phyloP scores from a whole-genome alignment of 164 flowering plant genomes.

The Aristolochia californica region DNA sequence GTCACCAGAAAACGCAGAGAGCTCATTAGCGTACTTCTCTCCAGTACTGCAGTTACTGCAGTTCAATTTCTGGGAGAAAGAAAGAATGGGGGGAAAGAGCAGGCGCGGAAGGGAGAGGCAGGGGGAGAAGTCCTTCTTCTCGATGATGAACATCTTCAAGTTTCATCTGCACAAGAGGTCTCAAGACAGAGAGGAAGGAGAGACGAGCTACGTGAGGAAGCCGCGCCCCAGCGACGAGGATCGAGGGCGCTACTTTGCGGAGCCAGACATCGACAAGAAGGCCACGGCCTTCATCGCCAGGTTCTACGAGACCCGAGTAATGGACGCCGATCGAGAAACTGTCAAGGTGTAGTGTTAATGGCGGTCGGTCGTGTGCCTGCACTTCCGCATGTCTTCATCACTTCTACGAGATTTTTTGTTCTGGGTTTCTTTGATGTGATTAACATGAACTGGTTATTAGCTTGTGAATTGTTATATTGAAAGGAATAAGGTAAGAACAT shows the following conservation, averaged over 20 bases:
- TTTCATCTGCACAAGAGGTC: slow-evolving; percentile 1
- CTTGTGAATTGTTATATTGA: no score
- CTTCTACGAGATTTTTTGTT: no score
- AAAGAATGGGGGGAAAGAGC: background rate
- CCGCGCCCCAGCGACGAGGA: slow-evolving; percentile 2
- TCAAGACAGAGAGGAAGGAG: background rate
- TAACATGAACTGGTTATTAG: no score
- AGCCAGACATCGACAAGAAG: slow-evolving; percentile 8
- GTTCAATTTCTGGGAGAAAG: background rate
- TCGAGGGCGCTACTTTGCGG: slow-evolving; percentile 2
- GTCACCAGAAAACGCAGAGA: background rate
- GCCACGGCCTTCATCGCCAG: slow-evolving; percentile 8
- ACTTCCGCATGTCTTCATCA: no score
- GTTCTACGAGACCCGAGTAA: slow-evolving; percentile 2
- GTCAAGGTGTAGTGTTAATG: no score
- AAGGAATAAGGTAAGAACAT: no score
- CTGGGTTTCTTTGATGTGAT: no score
- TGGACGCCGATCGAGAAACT: background rate
- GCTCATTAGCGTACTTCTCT: background rate
- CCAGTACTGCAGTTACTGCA: background rate
- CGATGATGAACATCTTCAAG: slow-evolving; percentile 6
- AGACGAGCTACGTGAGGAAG: background rate
- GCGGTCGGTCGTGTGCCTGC: no score
- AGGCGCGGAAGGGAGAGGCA: slow-evolving; percentile 5
- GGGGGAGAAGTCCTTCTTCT: background rate